Percentiles rank a stretch among this genome's conserved stretches.
Conservation (phyloP, 2,329 filamentous ascomycete species). For the Pestalotiopsis sp. region DNA sequence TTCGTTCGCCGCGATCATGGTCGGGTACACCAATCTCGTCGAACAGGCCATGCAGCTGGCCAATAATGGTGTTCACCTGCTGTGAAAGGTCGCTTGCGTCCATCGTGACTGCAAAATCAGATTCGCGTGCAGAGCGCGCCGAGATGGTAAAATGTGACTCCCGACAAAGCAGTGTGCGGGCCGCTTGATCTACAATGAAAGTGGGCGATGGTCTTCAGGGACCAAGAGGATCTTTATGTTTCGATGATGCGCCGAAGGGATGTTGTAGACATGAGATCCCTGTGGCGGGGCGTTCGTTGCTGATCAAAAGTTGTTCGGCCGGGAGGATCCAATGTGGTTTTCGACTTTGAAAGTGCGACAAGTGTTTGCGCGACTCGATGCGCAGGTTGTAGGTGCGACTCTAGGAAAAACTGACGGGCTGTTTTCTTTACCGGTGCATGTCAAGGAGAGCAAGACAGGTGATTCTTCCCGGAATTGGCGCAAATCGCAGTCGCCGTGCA, state of each 20-base stretch:
- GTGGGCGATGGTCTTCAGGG: neutral
- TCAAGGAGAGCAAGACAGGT: neutral
- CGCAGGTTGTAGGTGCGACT: neutral
- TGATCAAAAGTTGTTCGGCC: neutral
- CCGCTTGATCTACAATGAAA: neutral
- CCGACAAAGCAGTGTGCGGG: neutral
- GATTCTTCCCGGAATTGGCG: neutral
- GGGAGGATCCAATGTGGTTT: neutral
- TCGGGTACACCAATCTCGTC: conserved; percentile 96
- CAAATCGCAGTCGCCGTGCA: neutral
- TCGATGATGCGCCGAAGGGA: neutral
- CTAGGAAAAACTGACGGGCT: neutral
- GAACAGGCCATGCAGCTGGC: conserved; percentile 90
- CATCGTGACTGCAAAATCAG: conserved; percentile 52
- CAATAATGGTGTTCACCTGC: conserved; percentile 93
- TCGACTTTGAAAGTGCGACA: neutral
- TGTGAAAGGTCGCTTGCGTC: conserved; percentile 92
- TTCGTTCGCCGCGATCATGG: conserved; percentile 88
- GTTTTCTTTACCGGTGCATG: neutral
- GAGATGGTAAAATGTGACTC: neutral
- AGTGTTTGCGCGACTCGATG: neutral
- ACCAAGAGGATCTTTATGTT: neutral
- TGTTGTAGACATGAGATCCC: neutral
- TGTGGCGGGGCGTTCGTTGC: neutral
- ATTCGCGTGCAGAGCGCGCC: conserved; percentile 4